Base-by-base conservation (phyloP, 805 yeast species). In the Saturnispora gosingensis region DNA sequence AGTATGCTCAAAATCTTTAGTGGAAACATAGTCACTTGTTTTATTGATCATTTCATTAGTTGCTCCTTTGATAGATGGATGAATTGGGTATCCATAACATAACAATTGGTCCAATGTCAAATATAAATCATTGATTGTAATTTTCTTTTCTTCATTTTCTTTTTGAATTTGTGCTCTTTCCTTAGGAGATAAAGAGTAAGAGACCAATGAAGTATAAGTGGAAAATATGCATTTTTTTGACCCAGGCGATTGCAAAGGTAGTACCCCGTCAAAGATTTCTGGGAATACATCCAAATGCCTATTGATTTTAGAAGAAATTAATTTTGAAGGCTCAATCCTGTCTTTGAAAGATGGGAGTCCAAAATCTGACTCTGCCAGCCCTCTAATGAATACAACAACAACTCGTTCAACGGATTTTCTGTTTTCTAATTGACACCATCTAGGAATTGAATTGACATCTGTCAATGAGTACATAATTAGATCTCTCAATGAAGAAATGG, bases 241-340 rank as follows among this genome's bases (percentile, higher is more conserved):
- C 0, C 95, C 96, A 0, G 96, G 95, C 5, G 82, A 72, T 27
- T 66, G 61, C 2, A 83, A 66, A 0, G 83, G 83, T 46, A 81
- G 63, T 11, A 72, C 60, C 30, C 67, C 57, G 0, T 65, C 60
- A 58, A 82, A 83, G 2, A 64, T 61, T 0, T 66, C 55, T 4
- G 65, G 51, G 47, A 81, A 64, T 48, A 71, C 69, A 2, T 64
- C 49, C 46, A 73, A 64, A 5, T 61, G 59, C 7, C 43, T 35
- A 28, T 53, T 49, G 6, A 56, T 34, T 46, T 43, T 6, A 42
- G 43, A 10, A 58, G 50, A 15, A 52, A 24, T 18, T 20, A 38
- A 38, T 16, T 38, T 38, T 25, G 44, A 43, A 10, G 64, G 62
- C 5, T 48, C 45, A 5, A 32, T 48, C 11, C n/a, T 35, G 25